Evolutionary conservation across 2,329 filamentous ascomycete genomes (phyloP), one percentile per base, ranked within the genome.

Genomic region (Sclerotinia nivalis): DNA sequence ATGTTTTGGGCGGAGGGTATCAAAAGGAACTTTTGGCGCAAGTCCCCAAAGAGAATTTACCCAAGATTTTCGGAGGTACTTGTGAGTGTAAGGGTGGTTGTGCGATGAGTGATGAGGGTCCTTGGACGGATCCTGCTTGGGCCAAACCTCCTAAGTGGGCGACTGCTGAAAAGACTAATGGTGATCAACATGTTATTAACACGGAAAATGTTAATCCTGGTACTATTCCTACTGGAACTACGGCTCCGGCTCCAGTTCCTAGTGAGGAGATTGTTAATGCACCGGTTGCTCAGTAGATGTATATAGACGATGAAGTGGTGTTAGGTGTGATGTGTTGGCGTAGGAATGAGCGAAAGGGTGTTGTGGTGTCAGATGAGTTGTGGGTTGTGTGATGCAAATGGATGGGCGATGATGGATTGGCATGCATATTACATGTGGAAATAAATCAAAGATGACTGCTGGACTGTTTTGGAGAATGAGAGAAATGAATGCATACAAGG

Each of bases 11-110:
- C 74, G 83, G 84, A 74, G 84, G 87, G 71, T 98, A 97, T 84
- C 87, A 96, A 85, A 88, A 87, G 78, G 92, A 97, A 81, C 85
- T 99, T 69, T 84, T 97, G 72, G 86, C 84, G 70, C 96, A 99
- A 83, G 87, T 99, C 4, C 91, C 93, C 1, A 86, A 89, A 67
- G 94, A 97, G 86, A 97, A 97, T 83, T 85, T 99, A 72, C 96
- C 96, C 72, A 90, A 89, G 81, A 84, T 88, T 71, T 95, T 97
- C 76, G 96, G 96, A 73, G 96, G 96, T 72, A 85, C 81, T 54
- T 99, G 96, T 82, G 81, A 90, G 72, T 99, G 96, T 81, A 80
- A 84, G 47, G 93, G 92, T 71, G 94, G 93, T 72, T 99, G 96
- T 82, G 83, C 87, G 80, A 82, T 97, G 77, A 96, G 93, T 81